These are phyloP conservation scores for Isoetes engelmannii DNA, from an alignment of 83 land plant genomes.

Conservation along the genomic window DNA sequence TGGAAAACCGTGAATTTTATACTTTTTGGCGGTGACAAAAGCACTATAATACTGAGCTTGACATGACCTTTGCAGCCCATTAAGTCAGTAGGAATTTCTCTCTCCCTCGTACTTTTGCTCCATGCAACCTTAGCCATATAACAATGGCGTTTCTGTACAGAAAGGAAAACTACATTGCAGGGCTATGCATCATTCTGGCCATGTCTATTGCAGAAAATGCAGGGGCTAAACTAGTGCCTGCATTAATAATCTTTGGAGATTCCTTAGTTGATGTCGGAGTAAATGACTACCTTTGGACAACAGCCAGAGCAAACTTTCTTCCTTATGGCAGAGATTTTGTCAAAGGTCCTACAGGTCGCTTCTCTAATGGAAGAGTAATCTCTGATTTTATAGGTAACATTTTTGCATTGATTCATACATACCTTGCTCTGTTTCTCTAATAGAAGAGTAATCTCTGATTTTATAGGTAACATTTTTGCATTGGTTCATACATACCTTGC, in stretches of 20 bases:
- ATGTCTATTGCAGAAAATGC: no score
- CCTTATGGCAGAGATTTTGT: conserved; percentile 7
- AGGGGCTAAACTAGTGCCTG: neutral
- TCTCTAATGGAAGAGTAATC: conserved; percentile 1
- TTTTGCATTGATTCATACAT: neutral
- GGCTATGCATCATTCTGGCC: no score
- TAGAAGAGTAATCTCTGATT: neutral
- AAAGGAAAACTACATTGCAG: no score
- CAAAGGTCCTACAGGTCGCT: conserved; percentile 3
- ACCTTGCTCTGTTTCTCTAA: neutral
- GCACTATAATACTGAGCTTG: no score
- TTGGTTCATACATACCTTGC: neutral
- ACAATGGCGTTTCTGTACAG: no score
- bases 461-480: neutral
- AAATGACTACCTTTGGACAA: neutral
- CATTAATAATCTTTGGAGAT: neutral
- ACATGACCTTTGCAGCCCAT: no score
- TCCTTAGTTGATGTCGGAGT: conserved; percentile 1
- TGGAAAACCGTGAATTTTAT: no score
- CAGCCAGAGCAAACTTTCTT: neutral
- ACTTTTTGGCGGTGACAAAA: no score
- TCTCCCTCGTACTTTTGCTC: no score
- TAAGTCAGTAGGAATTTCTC: no score
- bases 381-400: neutral
- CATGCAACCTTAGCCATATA: no score